Evolutionary conservation across 805 yeast genomes (phyloP).

Genomic region (Blastobotrys peoriensis): DNA sequence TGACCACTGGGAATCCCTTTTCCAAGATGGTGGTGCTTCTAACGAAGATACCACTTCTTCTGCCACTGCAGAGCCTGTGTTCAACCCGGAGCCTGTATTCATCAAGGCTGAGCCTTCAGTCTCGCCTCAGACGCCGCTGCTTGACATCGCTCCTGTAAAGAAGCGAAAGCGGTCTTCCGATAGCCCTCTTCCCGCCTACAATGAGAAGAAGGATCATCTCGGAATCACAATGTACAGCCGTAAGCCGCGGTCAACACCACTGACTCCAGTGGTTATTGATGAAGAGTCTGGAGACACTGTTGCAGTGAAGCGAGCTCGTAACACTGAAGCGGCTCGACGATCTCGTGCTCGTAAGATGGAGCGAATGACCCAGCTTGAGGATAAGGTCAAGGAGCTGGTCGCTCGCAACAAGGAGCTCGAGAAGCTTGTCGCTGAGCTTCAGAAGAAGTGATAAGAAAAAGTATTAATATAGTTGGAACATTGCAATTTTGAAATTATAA

Average conservation of each 20-base stretch:
- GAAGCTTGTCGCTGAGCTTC: slow-evolving; percentile 19
- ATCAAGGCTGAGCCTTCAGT: background rate
- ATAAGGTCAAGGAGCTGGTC: slow-evolving; percentile 58
- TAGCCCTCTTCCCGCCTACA: slow-evolving; percentile 11
- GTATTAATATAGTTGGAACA: too few relatives aligned
- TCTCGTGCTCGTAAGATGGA: slow-evolving; percentile 90
- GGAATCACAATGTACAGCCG: slow-evolving; percentile 74
- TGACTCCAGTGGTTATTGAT: slow-evolving; percentile 54
- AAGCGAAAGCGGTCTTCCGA: slow-evolving; percentile 18
- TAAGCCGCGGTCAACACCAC: slow-evolving; percentile 67
- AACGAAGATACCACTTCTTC: slow-evolving; percentile 1
- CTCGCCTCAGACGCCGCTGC: background rate
- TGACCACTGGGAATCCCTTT: slow-evolving; percentile 30
- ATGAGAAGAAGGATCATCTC: slow-evolving; percentile 52
- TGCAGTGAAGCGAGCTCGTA: slow-evolving; percentile 84
- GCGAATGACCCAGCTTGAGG: slow-evolving; percentile 78
- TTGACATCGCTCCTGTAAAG: slow-evolving; percentile 5
- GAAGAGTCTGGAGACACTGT: slow-evolving; percentile 53
- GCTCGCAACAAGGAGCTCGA: slow-evolving; percentile 54
- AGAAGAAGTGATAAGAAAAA: background rate
- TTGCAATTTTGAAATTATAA: too few relatives aligned
- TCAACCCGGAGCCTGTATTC: slow-evolving; percentile 1
- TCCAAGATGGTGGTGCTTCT: slow-evolving; percentile 19
- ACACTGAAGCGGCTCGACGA: slow-evolving; percentile 90
- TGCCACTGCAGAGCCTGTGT: background rate